These are phyloP conservation scores for Xylaria grammica DNA, from an alignment of 495 filamentous ascomycete genomes.

Conservation along the genomic window DNA sequence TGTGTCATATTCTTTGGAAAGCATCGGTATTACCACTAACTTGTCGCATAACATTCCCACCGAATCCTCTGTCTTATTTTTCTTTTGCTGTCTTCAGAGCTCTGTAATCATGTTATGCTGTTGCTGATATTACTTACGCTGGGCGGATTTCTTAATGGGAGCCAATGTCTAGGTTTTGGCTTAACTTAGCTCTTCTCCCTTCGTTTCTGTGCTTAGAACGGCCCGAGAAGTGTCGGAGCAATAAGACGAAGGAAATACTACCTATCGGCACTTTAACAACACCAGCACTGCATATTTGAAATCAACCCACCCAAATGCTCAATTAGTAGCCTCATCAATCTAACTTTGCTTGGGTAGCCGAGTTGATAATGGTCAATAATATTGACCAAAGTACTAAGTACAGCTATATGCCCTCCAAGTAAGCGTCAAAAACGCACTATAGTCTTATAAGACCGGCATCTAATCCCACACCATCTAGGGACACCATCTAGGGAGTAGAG, in stretches of 20 bases:
- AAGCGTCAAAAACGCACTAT: too few relatives aligned
- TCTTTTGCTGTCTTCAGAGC: not conserved
- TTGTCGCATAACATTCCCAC: constrained; percentile 13
- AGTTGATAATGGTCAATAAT: too few relatives aligned
- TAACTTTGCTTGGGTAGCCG: too few relatives aligned
- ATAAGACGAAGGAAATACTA: not conserved
- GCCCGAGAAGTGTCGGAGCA: constrained; percentile 9
- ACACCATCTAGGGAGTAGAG: too few relatives aligned
- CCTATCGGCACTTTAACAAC: not conserved
- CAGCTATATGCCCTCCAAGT: too few relatives aligned
- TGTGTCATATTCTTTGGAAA: not conserved
- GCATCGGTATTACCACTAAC: not conserved
- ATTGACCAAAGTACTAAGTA: too few relatives aligned
- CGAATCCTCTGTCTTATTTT: constrained; percentile 18
- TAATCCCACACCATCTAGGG: too few relatives aligned
- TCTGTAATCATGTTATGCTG: constrained; percentile 3
- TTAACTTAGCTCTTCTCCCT: not conserved
- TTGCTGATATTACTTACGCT: not conserved
- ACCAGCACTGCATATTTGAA: constrained; percentile 11
- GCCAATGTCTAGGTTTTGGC: not conserved
- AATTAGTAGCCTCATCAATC: too few relatives aligned
- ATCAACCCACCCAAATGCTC: too few relatives aligned
- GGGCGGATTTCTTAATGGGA: not conserved
- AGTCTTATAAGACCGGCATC: too few relatives aligned
- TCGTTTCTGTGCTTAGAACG: not conserved